phyloP scores from a whole-genome alignment of 495 filamentous ascomycete genomes.

The Aspergillus coremiiformis region DNA sequence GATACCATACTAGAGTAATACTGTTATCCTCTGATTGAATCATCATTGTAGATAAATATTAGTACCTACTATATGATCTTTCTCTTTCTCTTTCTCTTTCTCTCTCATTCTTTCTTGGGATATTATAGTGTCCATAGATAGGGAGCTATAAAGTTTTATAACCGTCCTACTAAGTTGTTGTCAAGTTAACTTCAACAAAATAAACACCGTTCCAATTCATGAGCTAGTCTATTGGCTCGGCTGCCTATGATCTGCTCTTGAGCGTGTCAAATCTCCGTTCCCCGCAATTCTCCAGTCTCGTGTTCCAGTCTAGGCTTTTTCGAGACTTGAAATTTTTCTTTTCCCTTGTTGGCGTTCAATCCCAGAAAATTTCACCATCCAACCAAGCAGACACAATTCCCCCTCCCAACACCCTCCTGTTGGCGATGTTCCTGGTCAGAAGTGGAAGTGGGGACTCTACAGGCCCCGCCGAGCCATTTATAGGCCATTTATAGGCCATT shows the following conservation, averaged over 20 bases:
- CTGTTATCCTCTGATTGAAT: no score
- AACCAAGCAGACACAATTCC: neutral
- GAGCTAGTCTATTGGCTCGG: constrained; percentile 1
- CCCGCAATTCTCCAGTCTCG: constrained; percentile 2
- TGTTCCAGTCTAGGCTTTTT: neutral
- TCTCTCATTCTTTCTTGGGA: no score
- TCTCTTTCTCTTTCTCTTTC: no score
- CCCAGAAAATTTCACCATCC: neutral
- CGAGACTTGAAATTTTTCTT: neutral
- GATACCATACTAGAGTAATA: no score
- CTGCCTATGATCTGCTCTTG: neutral
- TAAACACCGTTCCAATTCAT: neutral
- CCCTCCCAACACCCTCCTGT: neutral
- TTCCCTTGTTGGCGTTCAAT: neutral
- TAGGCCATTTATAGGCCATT: no score
- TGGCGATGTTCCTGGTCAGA: neutral
- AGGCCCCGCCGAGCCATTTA: constrained; percentile 1
- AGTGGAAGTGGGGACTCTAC: neutral
- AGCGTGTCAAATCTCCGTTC: constrained; percentile 2
- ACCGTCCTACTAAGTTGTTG: no score
- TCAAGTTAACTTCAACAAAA: no score
- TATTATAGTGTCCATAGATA: no score
- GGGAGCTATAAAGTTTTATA: no score
- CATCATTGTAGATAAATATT: no score
- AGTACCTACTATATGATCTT: no score